Base-by-base conservation (phyloP, 2,329 filamentous ascomycete genomes). In the Didymella exigua region DNA sequence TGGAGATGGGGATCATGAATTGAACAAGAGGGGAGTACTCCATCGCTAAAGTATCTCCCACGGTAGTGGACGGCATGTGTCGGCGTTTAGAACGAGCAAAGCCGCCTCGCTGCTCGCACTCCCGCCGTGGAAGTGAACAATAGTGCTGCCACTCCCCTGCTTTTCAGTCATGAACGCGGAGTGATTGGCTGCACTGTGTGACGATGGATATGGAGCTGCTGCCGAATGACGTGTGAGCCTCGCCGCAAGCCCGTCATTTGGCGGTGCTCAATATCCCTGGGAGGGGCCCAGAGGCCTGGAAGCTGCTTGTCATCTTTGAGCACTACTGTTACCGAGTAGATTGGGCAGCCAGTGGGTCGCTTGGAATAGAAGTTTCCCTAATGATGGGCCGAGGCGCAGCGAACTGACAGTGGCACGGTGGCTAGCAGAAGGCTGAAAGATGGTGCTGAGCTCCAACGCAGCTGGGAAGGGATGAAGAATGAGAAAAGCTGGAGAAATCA, bases 251-350 rank as follows among this genome's bases (percentile, higher is more conserved):
- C 55, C 54, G 54, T 45, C 33, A 30, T 56, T 43, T 54, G 54
- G 58, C 60, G 55, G 49, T 54, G 49, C 53, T 56, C 49, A 40
- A 49, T 54, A 47, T 56, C 55, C 53, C 43, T 58, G 49, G 48
- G 47, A 38, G 49, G 49, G 57, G 53, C 45, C 60, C 54, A 58
- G 49, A 48, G 49, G 50, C 34, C 58, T 55, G 46, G 47, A 52
- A 60, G 52, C 37, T 85, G 64, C 87, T 83, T 68, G 91, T 84
- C 46, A 88, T 46, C 34, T 50, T 87, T 86, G 87, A 90, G 90
- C 56, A 82, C 86, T 58, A 78, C 79, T 44, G 86, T 85, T 59
- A 40, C 54, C 49, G 61, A 59, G 57, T 53, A 66, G 40, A 49
- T 62, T 47, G 57, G 59, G 56, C 49, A 46, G 60, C 50, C 40